Percentiles rank a stretch among this genome's conserved stretches.
Conservation (phyloP, 176 grass and related monocot species). For the Hyparrhenia diplandra region DNA sequence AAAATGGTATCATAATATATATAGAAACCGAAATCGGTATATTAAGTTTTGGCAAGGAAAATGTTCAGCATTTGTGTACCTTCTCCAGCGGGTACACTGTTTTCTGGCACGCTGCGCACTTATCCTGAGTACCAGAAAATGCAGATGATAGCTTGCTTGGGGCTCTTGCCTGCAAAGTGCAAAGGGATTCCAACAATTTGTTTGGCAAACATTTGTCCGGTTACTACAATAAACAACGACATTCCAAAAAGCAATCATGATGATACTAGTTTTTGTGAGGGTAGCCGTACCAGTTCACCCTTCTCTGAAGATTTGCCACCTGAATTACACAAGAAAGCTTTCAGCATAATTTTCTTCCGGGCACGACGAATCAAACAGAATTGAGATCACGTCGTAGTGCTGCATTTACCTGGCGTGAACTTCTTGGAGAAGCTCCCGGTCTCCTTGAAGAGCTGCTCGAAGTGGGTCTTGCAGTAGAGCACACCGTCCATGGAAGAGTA, state of each 20-base stretch:
- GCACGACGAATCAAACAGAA: not conserved
- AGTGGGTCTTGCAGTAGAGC: constrained; percentile 97
- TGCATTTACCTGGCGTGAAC: constrained; percentile 54
- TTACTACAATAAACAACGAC: not conserved
- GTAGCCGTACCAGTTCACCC: constrained; percentile 63
- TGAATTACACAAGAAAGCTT: constrained; percentile 21
- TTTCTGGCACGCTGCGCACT: constrained; percentile 79
- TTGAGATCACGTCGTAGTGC: not conserved
- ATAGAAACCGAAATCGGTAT: too few species aligned
- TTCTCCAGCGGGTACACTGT: constrained; percentile 95
- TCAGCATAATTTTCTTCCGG: not conserved
- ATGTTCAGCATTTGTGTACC: constrained; percentile 27
- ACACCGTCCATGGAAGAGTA: constrained; percentile 97
- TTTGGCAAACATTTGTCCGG: constrained; percentile 4
- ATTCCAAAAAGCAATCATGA: not conserved
- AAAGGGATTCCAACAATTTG: not conserved
- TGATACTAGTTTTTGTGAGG: not conserved
- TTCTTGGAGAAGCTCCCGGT: constrained; percentile 90
- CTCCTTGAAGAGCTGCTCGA: constrained; percentile 99
- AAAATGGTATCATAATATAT: too few species aligned
- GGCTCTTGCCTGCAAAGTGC: constrained; percentile 62
- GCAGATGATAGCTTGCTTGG: constrained; percentile 83
- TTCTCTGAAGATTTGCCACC: constrained; percentile 58
- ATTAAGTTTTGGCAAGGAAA: not conserved
- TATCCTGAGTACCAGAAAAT: constrained; percentile 90